Percentiles rank a stretch among this genome's conserved stretches.
Evolutionary conservation across 2,329 filamentous ascomycete genomes (phyloP).

Genomic region (Pyrenochaeta sp.): DNA sequence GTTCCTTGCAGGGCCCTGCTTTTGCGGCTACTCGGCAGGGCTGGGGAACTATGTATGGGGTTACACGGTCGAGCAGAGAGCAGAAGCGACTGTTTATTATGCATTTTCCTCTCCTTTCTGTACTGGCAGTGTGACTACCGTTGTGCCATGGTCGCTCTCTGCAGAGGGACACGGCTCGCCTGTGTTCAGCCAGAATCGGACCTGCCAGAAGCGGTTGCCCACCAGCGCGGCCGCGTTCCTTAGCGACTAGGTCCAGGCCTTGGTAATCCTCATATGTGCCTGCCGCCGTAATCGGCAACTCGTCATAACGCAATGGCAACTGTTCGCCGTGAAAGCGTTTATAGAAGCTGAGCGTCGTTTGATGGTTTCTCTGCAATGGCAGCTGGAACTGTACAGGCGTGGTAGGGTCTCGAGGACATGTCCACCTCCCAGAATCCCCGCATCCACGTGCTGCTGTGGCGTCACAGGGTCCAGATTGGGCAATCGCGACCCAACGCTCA

Average conservation of each 20-base stretch:
- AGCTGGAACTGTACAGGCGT: neutral
- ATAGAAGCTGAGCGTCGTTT: neutral
- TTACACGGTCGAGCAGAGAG: neutral
- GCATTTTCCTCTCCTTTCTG: neutral
- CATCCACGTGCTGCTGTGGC: slow-evolving; percentile 19
- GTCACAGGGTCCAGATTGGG: slow-evolving; percentile 16
- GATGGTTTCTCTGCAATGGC: neutral
- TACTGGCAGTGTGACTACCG: neutral
- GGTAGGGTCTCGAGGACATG: neutral
- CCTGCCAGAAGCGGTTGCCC: neutral
- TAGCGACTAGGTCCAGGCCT: slow-evolving; percentile 2
- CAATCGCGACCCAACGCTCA: slow-evolving; percentile 30
- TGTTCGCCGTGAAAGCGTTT: neutral
- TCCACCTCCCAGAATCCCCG: neutral
- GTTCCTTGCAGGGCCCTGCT: slow-evolving; percentile 10
- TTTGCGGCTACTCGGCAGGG: slow-evolving; percentile 15
- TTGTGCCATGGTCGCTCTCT: neutral
- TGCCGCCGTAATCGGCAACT: neutral
- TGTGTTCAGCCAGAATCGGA: neutral
- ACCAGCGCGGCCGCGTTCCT: neutral
- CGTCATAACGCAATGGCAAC: neutral
- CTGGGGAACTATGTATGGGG: slow-evolving; percentile 2
- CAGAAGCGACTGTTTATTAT: neutral
- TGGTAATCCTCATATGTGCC: neutral
- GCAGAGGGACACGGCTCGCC: neutral